phyloP scores from a whole-genome alignment of 2,329 filamentous ascomycete genomes.

The Calonectria crousiana region DNA sequence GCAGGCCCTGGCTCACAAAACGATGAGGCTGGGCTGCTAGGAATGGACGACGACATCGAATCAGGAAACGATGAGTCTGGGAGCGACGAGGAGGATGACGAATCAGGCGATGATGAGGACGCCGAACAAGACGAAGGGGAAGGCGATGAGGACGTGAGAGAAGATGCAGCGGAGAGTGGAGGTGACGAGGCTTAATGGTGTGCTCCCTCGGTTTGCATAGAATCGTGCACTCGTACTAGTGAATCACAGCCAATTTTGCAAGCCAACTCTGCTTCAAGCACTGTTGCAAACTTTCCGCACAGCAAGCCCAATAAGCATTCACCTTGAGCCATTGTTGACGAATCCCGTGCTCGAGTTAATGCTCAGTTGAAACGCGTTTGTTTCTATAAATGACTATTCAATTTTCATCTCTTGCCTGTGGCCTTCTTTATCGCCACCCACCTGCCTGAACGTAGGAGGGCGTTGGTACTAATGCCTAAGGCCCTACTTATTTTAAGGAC shows the following conservation, averaged over 20 bases:
- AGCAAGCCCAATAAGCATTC: not conserved
- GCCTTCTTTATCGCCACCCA: not conserved
- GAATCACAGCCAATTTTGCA: not conserved
- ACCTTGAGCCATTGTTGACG: not conserved
- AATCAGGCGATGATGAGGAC: slow-evolving; percentile 40
- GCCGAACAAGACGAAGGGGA: slow-evolving; percentile 28
- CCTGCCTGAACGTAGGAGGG: not conserved
- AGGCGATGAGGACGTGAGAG: not conserved
- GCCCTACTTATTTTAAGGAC: not conserved
- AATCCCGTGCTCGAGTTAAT: not conserved
- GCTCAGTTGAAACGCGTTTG: not conserved
- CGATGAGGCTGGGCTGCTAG: slow-evolving; percentile 33
- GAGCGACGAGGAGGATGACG: slow-evolving; percentile 43
- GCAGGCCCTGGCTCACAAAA: slow-evolving; percentile 38
- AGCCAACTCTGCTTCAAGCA: not conserved
- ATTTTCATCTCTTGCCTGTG: not conserved
- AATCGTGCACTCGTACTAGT: not conserved
- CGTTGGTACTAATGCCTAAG: not conserved
- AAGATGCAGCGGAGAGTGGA: slow-evolving; percentile 17
- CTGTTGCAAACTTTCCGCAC: not conserved
- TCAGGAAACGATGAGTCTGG: slow-evolving; percentile 44
- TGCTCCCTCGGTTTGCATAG: not conserved
- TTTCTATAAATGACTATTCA: not conserved
- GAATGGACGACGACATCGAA: slow-evolving; percentile 40
- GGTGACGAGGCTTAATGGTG: not conserved